These are phyloP conservation scores for Pyrus communis DNA, from an alignment of 306 rosid genomes.

Conservation along the genomic window DNA sequence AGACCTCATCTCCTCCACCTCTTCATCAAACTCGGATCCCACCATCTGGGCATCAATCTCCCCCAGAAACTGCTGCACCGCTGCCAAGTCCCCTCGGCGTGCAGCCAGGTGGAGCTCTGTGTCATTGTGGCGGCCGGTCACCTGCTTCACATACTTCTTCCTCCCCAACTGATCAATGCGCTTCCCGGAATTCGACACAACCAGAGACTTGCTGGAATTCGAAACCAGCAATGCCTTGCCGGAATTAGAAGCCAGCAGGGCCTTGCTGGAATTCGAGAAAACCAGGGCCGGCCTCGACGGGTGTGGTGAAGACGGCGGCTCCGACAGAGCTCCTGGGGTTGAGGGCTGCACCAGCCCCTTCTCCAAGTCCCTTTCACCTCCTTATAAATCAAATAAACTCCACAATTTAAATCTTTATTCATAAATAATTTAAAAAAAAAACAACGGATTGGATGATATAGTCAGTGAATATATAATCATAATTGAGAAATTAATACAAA, in stretches of 20 bases:
- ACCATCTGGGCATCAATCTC: slow-evolving; percentile 68
- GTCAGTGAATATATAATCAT: neutral
- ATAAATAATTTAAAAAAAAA: too few relatives aligned
- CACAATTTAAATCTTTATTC: too few relatives aligned
- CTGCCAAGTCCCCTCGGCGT: slow-evolving; percentile 43
- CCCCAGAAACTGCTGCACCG: slow-evolving; percentile 35
- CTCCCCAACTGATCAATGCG: slow-evolving; percentile 37
- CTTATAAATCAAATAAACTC: neutral
- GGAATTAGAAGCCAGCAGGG: slow-evolving; percentile 47
- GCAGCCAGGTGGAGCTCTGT: slow-evolving; percentile 85
- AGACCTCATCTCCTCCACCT: slow-evolving; percentile 54
- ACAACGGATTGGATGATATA: neutral
- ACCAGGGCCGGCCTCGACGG: slow-evolving; percentile 34
- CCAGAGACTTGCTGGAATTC: slow-evolving; percentile 20
- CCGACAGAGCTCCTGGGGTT: slow-evolving; percentile 23
- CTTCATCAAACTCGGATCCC: slow-evolving; percentile 65
- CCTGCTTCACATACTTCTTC: slow-evolving; percentile 79
- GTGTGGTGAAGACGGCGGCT: slow-evolving; percentile 38
- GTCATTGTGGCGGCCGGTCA: slow-evolving; percentile 76
- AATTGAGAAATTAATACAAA: neutral
- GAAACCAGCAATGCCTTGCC: slow-evolving; percentile 32
- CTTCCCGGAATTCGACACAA: slow-evolving; percentile 52
- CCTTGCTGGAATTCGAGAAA: slow-evolving; percentile 41
- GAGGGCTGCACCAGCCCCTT: slow-evolving; percentile 9
- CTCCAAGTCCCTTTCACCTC: slow-evolving; percentile 37